Evolutionary conservation across 2,329 filamentous ascomycete species (phyloP).

Genomic region (Bipolaris cookei): DNA sequence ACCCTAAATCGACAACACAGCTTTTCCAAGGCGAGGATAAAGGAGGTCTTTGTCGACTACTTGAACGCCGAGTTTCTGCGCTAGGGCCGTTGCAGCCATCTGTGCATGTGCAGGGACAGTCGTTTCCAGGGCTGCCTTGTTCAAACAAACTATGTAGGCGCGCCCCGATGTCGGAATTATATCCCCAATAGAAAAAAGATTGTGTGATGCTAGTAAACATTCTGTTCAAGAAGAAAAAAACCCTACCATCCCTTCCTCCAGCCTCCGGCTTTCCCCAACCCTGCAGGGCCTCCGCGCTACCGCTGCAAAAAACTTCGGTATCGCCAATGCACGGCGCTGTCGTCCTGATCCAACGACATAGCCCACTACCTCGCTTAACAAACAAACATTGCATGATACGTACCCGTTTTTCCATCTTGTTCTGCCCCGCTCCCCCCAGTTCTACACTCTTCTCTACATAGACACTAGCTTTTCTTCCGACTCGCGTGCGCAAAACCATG

Average conservation of each 20-base stretch:
- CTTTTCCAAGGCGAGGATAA: slow-evolving; percentile 49
- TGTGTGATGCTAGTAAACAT: not conserved
- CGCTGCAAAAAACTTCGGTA: not conserved
- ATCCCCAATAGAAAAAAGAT: not conserved
- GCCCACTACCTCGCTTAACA: too few relatives aligned
- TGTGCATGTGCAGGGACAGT: not conserved
- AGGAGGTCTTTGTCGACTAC: slow-evolving; percentile 50
- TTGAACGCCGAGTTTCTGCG: slow-evolving; percentile 47
- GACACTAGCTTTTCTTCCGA: too few relatives aligned
- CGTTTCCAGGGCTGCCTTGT: not conserved
- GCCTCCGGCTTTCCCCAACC: slow-evolving; percentile 19
- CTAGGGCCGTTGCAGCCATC: slow-evolving; percentile 19
- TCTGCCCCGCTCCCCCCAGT: slow-evolving; percentile 8
- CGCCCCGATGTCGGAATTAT: not conserved
- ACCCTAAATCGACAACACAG: slow-evolving; percentile 72
- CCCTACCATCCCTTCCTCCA: not conserved
- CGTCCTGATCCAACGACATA: too few relatives aligned
- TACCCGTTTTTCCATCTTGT: not conserved
- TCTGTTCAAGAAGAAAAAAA: too few relatives aligned
- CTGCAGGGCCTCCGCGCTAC: not conserved
- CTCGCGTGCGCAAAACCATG: too few relatives aligned
- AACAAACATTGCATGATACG: slow-evolving; percentile 23
- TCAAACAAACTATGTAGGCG: not conserved
- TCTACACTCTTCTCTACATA: not conserved
- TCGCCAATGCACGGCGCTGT: not conserved